Conservation (phyloP, 2,329 filamentous ascomycete species). For the Pezicula radicicola region DNA sequence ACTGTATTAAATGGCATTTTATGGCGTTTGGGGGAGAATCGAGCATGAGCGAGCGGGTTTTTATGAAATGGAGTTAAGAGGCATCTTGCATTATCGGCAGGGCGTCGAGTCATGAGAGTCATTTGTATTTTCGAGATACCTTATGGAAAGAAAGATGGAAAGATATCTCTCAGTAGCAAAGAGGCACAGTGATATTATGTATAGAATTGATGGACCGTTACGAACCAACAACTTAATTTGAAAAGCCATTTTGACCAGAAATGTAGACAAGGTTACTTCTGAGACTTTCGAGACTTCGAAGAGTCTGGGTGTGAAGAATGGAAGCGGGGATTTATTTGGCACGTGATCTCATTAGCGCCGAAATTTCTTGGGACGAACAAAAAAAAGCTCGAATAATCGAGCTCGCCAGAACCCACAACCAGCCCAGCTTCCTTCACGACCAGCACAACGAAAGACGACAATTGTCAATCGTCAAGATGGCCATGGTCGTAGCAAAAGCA, state of each 20-base stretch:
- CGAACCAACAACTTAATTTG: too few species aligned
- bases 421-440: constrained; percentile 1
- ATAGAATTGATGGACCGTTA: too few species aligned
- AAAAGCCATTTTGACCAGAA: too few species aligned
- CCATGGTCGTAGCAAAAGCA: constrained; percentile 45
- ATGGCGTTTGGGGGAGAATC: background rate
- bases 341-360: constrained; percentile 6
- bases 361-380: constrained; percentile 10
- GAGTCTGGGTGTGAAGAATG: too few species aligned
- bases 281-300: too few species aligned
- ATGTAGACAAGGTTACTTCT: too few species aligned
- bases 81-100: background rate
- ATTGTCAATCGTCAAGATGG: constrained; percentile 28
- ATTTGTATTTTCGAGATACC: too few species aligned
- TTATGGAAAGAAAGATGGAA: background rate
- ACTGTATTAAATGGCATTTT: background rate
- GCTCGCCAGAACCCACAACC: constrained; percentile 4
- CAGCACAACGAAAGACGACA: constrained; percentile 7
- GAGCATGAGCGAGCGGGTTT: background rate
- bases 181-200: too few species aligned
- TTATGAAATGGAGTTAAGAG: background rate
- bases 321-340: background rate
- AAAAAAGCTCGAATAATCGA: constrained; percentile 9
- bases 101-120: too few species aligned
- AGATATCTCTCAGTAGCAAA: constrained; percentile 9